Percentiles rank a stretch among this genome's conserved stretches.
phyloP scores from a whole-genome alignment of 805 yeast genomes.

The Kregervanrija delftensis region DNA sequence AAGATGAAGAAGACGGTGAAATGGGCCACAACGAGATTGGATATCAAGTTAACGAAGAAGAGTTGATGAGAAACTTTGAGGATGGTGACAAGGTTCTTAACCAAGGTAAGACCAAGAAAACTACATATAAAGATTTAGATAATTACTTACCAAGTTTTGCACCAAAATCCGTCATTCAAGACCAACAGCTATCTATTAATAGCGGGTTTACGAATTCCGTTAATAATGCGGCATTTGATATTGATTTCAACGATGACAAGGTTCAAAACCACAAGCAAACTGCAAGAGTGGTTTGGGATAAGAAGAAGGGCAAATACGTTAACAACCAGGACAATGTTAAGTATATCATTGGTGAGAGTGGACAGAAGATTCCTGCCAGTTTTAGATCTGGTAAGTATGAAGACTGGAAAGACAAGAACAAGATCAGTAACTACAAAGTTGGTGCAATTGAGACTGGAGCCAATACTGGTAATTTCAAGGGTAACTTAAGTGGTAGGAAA shows the following conservation, averaged over 20 bases:
- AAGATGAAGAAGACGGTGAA: constrained; percentile 27
- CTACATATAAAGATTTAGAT: constrained; percentile 66
- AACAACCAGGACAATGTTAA: constrained; percentile 78
- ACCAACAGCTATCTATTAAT: constrained; percentile 56
- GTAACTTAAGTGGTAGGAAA: constrained; percentile 29
- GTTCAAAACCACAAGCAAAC: constrained; percentile 59
- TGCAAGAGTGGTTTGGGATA: constrained; percentile 83
- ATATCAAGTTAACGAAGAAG: constrained; percentile 37
- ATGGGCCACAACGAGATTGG: constrained; percentile 29
- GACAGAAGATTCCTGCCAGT: constrained; percentile 86
- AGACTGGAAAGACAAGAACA: constrained; percentile 78
- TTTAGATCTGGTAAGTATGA: constrained; percentile 88
- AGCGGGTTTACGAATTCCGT: constrained; percentile 79
- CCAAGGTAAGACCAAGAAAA: constrained; percentile 22
- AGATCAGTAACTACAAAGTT: constrained; percentile 40
- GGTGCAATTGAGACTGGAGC: constrained; percentile 44
- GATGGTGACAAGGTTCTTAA: constrained; percentile 39
- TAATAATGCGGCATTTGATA: constrained; percentile 77
- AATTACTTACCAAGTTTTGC: constrained; percentile 88
- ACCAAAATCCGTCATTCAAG: constrained; percentile 66
- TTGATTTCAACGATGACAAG: constrained; percentile 64
- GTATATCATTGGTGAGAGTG: constrained; percentile 91
- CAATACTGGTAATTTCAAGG: constrained; percentile 20
- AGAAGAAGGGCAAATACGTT: constrained; percentile 82
- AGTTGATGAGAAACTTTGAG: constrained; percentile 41